Percentiles rank a stretch among this genome's conserved stretches.
These are phyloP conservation scores for Musa schizocarpa DNA, from an alignment of 176 grass and related monocot species.

Conservation along the genomic window DNA sequence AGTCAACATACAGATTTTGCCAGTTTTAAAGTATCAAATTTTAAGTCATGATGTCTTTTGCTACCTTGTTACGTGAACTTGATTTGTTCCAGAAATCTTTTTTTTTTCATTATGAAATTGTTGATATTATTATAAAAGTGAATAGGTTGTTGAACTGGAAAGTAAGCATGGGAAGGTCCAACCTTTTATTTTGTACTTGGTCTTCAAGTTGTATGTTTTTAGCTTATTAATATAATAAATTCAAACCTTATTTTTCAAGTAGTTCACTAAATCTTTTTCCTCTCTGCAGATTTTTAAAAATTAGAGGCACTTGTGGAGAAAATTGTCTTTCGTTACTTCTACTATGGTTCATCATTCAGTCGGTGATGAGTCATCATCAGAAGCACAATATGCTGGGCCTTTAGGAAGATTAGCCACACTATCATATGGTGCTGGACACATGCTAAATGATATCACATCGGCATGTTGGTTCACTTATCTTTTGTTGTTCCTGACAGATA, in stretches of 20 bases:
- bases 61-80: too few species aligned
- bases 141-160: too few species aligned
- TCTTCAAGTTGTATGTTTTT: too few species aligned
- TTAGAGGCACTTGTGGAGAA: not conserved
- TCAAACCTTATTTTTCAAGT: not conserved
- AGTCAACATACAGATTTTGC: too few species aligned
- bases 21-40: too few species aligned
- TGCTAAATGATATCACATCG: slow-evolving; percentile 97
- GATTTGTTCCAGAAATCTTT: too few species aligned
- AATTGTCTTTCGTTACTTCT: slow-evolving; percentile 13
- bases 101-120: not conserved
- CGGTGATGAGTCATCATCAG: slow-evolving; percentile 23
- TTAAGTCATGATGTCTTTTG: too few species aligned
- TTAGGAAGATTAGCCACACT: slow-evolving; percentile 60
- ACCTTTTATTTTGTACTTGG: too few species aligned
- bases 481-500: slow-evolving; percentile 73
- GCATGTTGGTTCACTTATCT: slow-evolving; percentile 97
- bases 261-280: not conserved
- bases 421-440: slow-evolving; percentile 91
- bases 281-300: not conserved
- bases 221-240: not conserved
- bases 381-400: slow-evolving; percentile 35
- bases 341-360: slow-evolving; percentile 53
- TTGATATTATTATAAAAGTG: not conserved
- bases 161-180: too few species aligned